These are phyloP conservation scores for Neurospora crassa DNA, from an alignment of 2,329 filamentous ascomycete genomes.

Conservation along the genomic window DNA sequence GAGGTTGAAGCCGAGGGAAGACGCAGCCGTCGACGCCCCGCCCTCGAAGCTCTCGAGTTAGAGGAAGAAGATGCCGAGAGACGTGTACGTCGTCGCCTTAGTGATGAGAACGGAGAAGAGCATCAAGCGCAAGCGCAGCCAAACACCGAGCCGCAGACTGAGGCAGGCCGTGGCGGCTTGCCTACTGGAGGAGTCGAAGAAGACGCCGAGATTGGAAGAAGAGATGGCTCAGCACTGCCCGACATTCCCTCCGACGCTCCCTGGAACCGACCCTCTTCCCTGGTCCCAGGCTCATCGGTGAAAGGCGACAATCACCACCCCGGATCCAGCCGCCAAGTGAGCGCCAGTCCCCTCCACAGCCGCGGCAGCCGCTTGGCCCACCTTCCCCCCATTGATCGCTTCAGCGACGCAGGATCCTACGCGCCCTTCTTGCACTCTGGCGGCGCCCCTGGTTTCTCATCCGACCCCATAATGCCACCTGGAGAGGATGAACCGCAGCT, in stretches of 20 bases:
- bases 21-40: conserved; percentile 31
- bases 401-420: conserved; percentile 33
- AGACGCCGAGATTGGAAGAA: conserved; percentile 58
- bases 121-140: conserved; percentile 1
- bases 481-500: not conserved
- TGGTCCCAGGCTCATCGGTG: conserved; percentile 36
- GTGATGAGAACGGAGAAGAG: conserved; percentile 6
- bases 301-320: conserved; percentile 20
- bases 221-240: conserved; percentile 54
- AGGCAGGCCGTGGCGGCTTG: conserved; percentile 21
- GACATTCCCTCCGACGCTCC: conserved; percentile 51
- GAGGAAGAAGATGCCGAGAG: conserved; percentile 22
- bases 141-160: conserved; percentile 1
- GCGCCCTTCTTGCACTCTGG: conserved; percentile 2
- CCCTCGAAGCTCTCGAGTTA: conserved; percentile 33
- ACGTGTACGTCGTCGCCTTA: conserved; percentile 16
- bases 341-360: conserved; percentile 17
- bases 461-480: conserved; percentile 16
- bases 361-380: conserved; percentile 21
- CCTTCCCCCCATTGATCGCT: conserved; percentile 33
- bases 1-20: conserved; percentile 7
- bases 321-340: conserved; percentile 23
- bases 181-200: conserved; percentile 29
- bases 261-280: conserved; percentile 42
- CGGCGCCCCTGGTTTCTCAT: conserved; percentile 25